Base-by-base conservation (phyloP, 148 eudicot genomes). In the Cornus controversa region DNA sequence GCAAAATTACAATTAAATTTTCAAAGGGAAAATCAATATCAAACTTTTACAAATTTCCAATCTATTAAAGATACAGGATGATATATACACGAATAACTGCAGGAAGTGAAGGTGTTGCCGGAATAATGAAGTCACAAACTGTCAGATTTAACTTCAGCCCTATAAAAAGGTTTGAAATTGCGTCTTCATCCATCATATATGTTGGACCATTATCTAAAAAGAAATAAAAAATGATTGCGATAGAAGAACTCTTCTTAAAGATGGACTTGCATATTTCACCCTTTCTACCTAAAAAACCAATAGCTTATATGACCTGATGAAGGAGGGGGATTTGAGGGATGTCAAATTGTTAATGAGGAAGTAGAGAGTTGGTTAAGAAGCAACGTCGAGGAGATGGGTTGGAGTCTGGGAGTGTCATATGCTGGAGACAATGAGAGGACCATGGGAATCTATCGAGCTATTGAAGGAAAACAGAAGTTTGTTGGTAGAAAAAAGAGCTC, bases 41-140 rank as follows among this genome's bases (percentile, higher is more conserved):
- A 42, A 72, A 6, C 60, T 11, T 53, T n/a, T 14, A 54, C 18
- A 3, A 54, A 10, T 16, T 50, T 40, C 6, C 10, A 65, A 78
- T 8, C 1, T 2, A 65, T 60, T 27, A 62, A 22, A 6, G 72
- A 70, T 31, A 62, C 54, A 90, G 99, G 99, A 96, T n/a, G n/a
- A n/a, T n/a, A n/a, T n/a, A n/a, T 96, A 96, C 99, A 80, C 99
- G 98, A 82, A 96, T 93, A 67, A 93, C 99, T 75, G 99, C 99
- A 62, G 99, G 99, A 83, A 96, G 91, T 28, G 98, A 96, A 80
- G 99, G 99, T 25, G 99, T 93, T 26, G 71, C 84, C 24, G 99
- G 99, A 72, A 96, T 94, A 53, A 89, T 86, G 47, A 91, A 96
- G 78, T 96, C 98, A 98, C 99, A 96, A 40, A 96, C 93, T 60